A percentile compares a stretch with the other conserved stretches of the same genome.
These are phyloP conservation scores for Gossypium lobatum DNA, from an alignment of 441 rosid species.

Conservation along the genomic window DNA sequence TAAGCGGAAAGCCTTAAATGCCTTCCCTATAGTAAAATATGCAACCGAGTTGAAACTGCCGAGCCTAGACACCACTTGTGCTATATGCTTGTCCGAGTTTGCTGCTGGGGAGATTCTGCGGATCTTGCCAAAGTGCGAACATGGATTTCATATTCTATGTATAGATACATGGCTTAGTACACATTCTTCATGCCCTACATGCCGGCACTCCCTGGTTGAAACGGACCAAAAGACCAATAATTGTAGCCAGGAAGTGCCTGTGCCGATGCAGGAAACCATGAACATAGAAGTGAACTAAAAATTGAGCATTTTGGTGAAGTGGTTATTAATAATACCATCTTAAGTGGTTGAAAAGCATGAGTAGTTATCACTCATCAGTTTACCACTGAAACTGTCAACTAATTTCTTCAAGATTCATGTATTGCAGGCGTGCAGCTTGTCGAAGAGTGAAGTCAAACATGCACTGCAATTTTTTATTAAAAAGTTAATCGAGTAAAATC, in stretches of 20 bases:
- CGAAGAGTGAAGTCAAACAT: not conserved
- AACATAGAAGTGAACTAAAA: not conserved
- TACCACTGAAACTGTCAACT: not conserved
- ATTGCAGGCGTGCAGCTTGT: not conserved
- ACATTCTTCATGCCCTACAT: slow-evolving; percentile 40
- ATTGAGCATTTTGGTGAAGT: not conserved
- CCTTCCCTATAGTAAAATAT: slow-evolving; percentile 27
- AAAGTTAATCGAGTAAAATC: slow-evolving; percentile 23
- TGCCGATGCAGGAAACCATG: slow-evolving; percentile 11
- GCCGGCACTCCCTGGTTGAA: slow-evolving; percentile 31
- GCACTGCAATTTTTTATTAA: slow-evolving; percentile 3
- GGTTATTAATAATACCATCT: not conserved
- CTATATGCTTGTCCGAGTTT: slow-evolving; percentile 35
- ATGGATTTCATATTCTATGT: slow-evolving; percentile 14
- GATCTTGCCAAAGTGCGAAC: slow-evolving; percentile 38
- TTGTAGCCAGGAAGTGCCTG: slow-evolving; percentile 8
- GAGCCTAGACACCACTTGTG: slow-evolving; percentile 14
- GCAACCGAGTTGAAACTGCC: slow-evolving; percentile 25
- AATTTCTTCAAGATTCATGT: not conserved
- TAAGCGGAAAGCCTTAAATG: slow-evolving; percentile 22
- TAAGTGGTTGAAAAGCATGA: not conserved
- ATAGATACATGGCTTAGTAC: slow-evolving; percentile 37
- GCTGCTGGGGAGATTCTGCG: slow-evolving; percentile 25
- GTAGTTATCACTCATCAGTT: not conserved
- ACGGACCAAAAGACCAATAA: slow-evolving; percentile 23